Evolutionary conservation across 192 early-diverging fungal genomes (phyloP).

Genomic region (Coemansia sp.): DNA sequence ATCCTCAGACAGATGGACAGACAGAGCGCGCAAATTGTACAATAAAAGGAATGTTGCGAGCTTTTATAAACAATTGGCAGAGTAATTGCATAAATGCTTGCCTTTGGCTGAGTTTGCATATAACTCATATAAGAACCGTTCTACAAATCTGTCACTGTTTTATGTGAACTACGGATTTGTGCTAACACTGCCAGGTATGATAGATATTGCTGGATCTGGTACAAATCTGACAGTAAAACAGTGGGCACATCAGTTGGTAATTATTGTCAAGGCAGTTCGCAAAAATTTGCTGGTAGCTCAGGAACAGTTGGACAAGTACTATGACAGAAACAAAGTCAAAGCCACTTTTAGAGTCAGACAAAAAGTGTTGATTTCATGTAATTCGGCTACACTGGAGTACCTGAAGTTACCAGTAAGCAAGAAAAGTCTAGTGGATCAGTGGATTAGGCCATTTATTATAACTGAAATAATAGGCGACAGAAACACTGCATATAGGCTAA

Average conservation of each 20-base stretch:
- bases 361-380: background rate
- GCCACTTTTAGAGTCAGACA: background rate
- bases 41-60: slow-evolving; percentile 42
- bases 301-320: no score
- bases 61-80: slow-evolving; percentile 39
- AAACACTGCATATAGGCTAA: background rate
- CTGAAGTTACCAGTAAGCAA: background rate
- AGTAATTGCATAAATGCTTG: slow-evolving; percentile 42
- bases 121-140: slow-evolving; percentile 32
- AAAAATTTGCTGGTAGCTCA: background rate
- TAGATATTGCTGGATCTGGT: background rate
- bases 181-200: background rate
- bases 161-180: slow-evolving; percentile 2
- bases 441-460: slow-evolving; percentile 1
- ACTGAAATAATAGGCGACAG: background rate
- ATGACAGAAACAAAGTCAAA: no score
- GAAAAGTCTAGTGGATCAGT: background rate
- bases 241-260: background rate
- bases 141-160: background rate
- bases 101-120: slow-evolving; percentile 17
- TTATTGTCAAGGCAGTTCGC: background rate
- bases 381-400: background rate
- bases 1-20: slow-evolving; percentile 27
- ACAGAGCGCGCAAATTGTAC: slow-evolving; percentile 24
- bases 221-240: background rate